phyloP scores from a whole-genome alignment of 73 alveolate species.

The Stentor coeruleus region DNA sequence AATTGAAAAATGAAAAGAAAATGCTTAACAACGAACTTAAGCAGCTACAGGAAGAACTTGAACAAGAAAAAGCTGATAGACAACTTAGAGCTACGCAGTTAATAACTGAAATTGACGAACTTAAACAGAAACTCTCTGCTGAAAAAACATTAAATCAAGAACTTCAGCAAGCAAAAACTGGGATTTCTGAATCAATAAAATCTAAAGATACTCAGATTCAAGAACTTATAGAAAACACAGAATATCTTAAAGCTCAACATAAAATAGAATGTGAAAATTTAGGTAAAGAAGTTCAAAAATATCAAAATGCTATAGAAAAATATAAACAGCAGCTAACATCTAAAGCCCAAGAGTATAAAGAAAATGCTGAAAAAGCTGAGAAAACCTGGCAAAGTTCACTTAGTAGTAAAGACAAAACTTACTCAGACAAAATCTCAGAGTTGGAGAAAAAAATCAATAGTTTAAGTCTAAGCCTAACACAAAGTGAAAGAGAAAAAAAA shows the following conservation, averaged over 20 bases:
- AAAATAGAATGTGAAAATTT: background rate
- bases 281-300: background rate
- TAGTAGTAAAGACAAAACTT: background rate
- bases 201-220: background rate
- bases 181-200: background rate
- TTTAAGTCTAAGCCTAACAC: background rate
- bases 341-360: background rate
- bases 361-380: background rate
- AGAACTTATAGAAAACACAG: background rate
- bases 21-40: background rate
- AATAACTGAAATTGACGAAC: conserved; percentile 32
- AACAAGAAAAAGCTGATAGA: conserved; percentile 27
- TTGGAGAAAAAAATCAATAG: background rate
- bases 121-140: background rate
- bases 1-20: conserved; percentile 26
- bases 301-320: background rate
- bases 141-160: background rate
- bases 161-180: background rate
- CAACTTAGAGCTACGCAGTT: conserved; percentile 24
- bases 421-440: background rate
- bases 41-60: conserved; percentile 29
- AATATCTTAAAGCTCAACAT: background rate
- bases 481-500: background rate
- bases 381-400: background rate
- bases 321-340: background rate